These are phyloP conservation scores for Casaregolazyma suthepensis DNA, from an alignment of 1,139 yeast species.

Conservation along the genomic window DNA sequence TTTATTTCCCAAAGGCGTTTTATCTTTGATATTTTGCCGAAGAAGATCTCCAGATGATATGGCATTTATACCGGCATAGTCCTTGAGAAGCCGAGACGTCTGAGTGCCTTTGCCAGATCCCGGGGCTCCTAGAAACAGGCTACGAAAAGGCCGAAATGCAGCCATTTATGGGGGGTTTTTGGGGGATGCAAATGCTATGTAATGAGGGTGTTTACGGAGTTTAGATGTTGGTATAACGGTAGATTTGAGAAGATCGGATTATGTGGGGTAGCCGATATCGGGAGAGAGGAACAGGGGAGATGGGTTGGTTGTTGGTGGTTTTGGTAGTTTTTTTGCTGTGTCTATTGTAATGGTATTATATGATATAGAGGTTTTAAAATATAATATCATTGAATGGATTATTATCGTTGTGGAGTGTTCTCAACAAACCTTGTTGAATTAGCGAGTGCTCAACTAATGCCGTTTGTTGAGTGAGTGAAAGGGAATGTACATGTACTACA, in stretches of 20 bases:
- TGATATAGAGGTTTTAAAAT: too few relatives aligned
- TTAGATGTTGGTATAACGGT: neutral
- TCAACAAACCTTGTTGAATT: too few relatives aligned
- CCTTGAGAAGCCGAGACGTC: slow-evolving; percentile 55
- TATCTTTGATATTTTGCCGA: slow-evolving; percentile 55
- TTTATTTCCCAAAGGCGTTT: slow-evolving; percentile 50
- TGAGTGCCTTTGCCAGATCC: slow-evolving; percentile 95
- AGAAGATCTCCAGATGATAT: slow-evolving; percentile 82
- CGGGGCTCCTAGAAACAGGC: slow-evolving; percentile 82
- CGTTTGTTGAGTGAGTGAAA: too few relatives aligned
- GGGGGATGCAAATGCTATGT: neutral
- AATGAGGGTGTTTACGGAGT: neutral
- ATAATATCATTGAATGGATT: too few relatives aligned
- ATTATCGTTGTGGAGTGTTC: too few relatives aligned
- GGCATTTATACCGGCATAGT: slow-evolving; percentile 45
- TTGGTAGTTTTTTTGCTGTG: neutral
- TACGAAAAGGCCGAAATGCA: slow-evolving; percentile 46
- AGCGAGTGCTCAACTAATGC: too few relatives aligned
- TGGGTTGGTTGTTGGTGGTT: neutral
- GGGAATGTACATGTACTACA: too few relatives aligned
- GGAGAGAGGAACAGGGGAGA: neutral
- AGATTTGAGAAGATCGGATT: neutral
- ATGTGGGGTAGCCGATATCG: neutral
- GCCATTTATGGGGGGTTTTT: neutral
- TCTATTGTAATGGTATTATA: too few relatives aligned